phyloP scores from a whole-genome alignment of 2,329 filamentous ascomycete genomes.

The Ilyonectria destructans region DNA sequence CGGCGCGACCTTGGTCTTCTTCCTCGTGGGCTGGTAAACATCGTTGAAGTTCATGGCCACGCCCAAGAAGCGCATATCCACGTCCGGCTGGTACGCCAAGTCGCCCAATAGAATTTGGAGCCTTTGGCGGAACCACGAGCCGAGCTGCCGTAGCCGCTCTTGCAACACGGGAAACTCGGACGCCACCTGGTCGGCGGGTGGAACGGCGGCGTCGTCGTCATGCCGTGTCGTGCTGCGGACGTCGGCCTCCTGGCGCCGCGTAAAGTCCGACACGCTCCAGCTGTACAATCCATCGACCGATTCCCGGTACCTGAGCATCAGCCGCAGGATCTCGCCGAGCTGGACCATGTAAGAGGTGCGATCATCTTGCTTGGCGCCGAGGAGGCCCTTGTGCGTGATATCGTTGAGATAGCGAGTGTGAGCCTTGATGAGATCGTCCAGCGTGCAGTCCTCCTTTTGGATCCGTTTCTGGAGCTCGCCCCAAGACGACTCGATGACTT shows the following conservation, averaged over 20 bases:
- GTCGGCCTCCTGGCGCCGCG: conserved; percentile 87
- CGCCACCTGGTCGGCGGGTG: conserved; percentile 69
- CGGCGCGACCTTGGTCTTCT: conserved; percentile 66
- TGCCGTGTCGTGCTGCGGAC: conserved; percentile 78
- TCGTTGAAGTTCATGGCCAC: conserved; percentile 99
- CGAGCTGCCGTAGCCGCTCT: conserved; percentile 80
- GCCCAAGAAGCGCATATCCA: conserved; percentile 95
- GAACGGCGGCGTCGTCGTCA: conserved; percentile 44
- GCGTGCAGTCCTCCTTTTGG: conserved; percentile 86
- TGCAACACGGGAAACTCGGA: conserved; percentile 82
- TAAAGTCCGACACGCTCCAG: conserved; percentile 96
- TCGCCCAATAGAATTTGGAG: conserved; percentile 91
- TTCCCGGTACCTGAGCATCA: conserved; percentile 95
- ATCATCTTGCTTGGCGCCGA: conserved; percentile 84
- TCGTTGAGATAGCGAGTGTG: conserved; percentile 92
- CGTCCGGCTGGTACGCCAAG: conserved; percentile 91
- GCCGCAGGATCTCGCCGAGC: conserved; percentile 91
- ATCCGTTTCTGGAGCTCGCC: conserved; percentile 89
- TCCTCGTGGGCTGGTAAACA: conserved; percentile 85
- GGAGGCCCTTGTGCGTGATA: conserved; percentile 95
- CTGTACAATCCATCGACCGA: conserved; percentile 95
- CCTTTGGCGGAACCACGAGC: conserved; percentile 82
- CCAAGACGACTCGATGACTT: conserved; percentile 98
- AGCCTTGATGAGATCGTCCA: conserved; percentile 95
- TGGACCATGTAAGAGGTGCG: conserved; percentile 88